A percentile compares a stretch with the other conserved stretches of the same genome.
phyloP scores from a whole-genome alignment of 352 stramenopile genomes.

The Pythium volutum region DNA sequence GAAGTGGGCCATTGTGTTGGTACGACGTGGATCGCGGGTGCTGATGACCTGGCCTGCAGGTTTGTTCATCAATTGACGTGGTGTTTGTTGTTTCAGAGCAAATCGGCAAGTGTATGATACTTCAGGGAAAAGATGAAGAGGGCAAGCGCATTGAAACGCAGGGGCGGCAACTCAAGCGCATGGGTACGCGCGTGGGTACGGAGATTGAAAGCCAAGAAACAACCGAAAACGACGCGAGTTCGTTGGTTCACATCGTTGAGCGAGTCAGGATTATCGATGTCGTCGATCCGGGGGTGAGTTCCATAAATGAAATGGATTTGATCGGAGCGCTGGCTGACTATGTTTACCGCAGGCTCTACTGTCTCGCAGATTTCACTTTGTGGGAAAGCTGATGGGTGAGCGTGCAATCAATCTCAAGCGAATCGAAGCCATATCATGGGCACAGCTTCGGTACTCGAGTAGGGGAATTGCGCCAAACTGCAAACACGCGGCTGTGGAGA shows the following conservation, averaged over 20 bases:
- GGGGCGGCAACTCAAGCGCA: slow-evolving; percentile 58
- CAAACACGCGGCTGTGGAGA: slow-evolving; percentile 27
- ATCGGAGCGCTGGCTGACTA: background rate
- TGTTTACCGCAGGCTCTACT: slow-evolving; percentile 36
- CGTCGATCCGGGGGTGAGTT: slow-evolving; percentile 27
- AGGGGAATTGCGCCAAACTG: slow-evolving; percentile 31
- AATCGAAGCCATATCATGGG: slow-evolving; percentile 48
- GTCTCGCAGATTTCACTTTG: slow-evolving; percentile 64
- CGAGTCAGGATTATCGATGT: slow-evolving; percentile 34
- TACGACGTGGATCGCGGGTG: slow-evolving; percentile 30
- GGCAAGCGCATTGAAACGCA: slow-evolving; percentile 48
- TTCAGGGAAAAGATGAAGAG: slow-evolving; percentile 62
- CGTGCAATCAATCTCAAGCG: slow-evolving; percentile 63
- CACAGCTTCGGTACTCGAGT: slow-evolving; percentile 53
- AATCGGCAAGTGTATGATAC: slow-evolving; percentile 73
- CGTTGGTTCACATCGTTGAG: slow-evolving; percentile 15
- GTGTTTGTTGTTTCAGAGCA: slow-evolving; percentile 38
- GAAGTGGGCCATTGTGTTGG: slow-evolving; percentile 78
- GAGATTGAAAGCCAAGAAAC: slow-evolving; percentile 16
- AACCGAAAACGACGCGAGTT: slow-evolving; percentile 2
- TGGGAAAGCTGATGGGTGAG: slow-evolving; percentile 56
- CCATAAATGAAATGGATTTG: background rate
- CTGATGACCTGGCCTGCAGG: background rate
- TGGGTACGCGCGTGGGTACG: slow-evolving; percentile 41
- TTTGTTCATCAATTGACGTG: background rate